Base-by-base conservation (phyloP, 2,329 filamentous ascomycete genomes). In the Leptographium galeiforme region DNA sequence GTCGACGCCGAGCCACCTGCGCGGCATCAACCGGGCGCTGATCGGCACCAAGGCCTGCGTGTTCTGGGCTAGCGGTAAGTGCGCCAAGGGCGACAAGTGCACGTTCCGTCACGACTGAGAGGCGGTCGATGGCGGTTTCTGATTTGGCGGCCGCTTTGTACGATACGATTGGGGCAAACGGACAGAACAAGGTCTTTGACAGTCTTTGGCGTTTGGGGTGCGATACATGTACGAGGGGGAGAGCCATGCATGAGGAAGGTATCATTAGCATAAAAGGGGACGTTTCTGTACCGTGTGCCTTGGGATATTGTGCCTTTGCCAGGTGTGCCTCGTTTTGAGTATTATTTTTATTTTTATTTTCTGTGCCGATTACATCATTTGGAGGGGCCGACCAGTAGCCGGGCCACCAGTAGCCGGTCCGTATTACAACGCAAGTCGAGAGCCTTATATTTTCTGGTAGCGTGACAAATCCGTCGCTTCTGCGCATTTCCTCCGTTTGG, bases 81-180 rank as follows among this genome's bases (percentile, higher is more conserved):
- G 85, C 67, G 79, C 78, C 8, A 83, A 87, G 63, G 85, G 85
- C 25, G 82, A 84, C 39, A 81, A 81, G 61, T 88, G 85, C 69
- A 87, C 84, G 2, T 89, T 84, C 65, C 75, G 84, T 53, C 85
- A 89, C 62, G 82, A 86, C 44, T 68, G 16, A 43, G 25, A 25
- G 25, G 30, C 34, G 34, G 34, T 3, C 34, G 34, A 36, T 2
- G 34, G 25, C 25, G 34, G 34, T n/a, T n/a, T n/a, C 8, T 6
- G 34, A 36, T 13, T n/a, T n/a, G 34, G 34, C 34, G 34, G 34
- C 34, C 8, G 12, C 34, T 8, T 36, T 8, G 8, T 8, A 36
- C 34, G 34, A 36, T 36, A 36, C 8, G 12, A 5, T 25, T 25
- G 25, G 25, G 25, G 5, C 25, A 25, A 25, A 25, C 25, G 25